A percentile compares a stretch with the other conserved stretches of the same genome.
phyloP scores from a whole-genome alignment of 129 eudicot genomes.

The Helianthus annuus region DNA sequence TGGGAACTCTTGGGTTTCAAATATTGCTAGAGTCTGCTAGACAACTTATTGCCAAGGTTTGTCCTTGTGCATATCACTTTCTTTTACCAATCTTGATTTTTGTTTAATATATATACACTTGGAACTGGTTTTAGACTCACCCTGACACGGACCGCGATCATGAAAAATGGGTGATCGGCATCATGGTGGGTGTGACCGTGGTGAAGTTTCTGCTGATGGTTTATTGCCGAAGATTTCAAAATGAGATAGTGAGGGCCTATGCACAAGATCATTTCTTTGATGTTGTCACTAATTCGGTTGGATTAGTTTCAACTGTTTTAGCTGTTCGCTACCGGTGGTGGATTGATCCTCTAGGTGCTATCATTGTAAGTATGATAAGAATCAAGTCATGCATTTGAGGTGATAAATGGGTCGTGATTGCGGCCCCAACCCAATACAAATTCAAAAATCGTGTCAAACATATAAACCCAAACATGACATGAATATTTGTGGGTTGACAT shows the following conservation, averaged over 20 bases:
- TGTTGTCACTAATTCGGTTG: conserved; percentile 84
- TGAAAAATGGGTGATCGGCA: conserved; percentile 86
- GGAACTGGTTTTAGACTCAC: conserved; percentile 36
- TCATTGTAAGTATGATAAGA: conserved; percentile 50
- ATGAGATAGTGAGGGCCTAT: conserved; percentile 83
- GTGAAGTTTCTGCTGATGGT: conserved; percentile 75
- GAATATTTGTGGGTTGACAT: too few species aligned
- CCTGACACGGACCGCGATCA: conserved; percentile 50
- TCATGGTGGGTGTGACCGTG: conserved; percentile 70
- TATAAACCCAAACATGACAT: too few species aligned
- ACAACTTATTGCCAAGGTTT: conserved; percentile 65
- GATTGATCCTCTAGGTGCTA: conserved; percentile 96
- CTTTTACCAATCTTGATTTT: neutral
- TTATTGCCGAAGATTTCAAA: conserved; percentile 74
- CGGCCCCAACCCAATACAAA: too few species aligned
- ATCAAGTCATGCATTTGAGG: neutral
- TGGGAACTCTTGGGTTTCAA: conserved; percentile 93
- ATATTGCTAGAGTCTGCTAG: conserved; percentile 75
- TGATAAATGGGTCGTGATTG: too few species aligned
- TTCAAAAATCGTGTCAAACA: too few species aligned
- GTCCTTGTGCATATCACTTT: neutral
- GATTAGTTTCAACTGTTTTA: conserved; percentile 69
- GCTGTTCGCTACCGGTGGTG: conserved; percentile 81
- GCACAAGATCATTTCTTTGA: conserved; percentile 95
- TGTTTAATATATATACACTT: neutral